Base-by-base conservation (phyloP, 2,329 filamentous ascomycete genomes). In the Thermoascus crustaceus region DNA sequence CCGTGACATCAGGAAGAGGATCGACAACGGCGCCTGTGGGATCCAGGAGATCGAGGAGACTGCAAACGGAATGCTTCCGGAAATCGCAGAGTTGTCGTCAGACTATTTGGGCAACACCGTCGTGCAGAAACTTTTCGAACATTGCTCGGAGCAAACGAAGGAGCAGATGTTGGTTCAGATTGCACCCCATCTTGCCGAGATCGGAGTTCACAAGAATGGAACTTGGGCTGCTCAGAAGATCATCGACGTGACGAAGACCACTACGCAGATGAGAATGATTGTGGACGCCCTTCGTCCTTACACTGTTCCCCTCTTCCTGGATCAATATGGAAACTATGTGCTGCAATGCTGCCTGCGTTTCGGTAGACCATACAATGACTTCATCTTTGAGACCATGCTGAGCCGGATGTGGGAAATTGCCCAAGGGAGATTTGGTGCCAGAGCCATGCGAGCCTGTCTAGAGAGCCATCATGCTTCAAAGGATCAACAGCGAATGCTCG, bases 171-270 rank as follows among this genome's bases (percentile, higher is more conserved):
- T 98, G 39, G 64, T 69, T 9, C 79, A 88, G 54, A 94, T 98
- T 51, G 78, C 84, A 2, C 88, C 89, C 39, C 88, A 95, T 56
- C 75, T 96, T 57, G 87, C 89, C 17, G 88, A 96, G 63, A 95
- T 96, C 63, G 91, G 91, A 50, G 80, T 95, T 5, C 91, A 98
- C 73, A 98, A 98, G 75, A 98, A 98, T 53, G 91, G 91, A 43
- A 98, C 91, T 1, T 98, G 91, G 91, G 91, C 91, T 36, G 91
- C 91, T 1, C 91, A 98, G 65, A 98, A 96, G 73, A 96, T 98
- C 53, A 96, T 98, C 48, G 89, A 96, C 53, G 86, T 94, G 5
- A 89, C 87, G 59, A 86, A 91, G 64, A 86, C 83, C 1, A 78
- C 82, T 4, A 68, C 71, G 25, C 88, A 96, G 64, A 89, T 91